These are phyloP conservation scores for Diaporthe australafricana DNA, from an alignment of 2,329 filamentous ascomycete species.

Conservation along the genomic window DNA sequence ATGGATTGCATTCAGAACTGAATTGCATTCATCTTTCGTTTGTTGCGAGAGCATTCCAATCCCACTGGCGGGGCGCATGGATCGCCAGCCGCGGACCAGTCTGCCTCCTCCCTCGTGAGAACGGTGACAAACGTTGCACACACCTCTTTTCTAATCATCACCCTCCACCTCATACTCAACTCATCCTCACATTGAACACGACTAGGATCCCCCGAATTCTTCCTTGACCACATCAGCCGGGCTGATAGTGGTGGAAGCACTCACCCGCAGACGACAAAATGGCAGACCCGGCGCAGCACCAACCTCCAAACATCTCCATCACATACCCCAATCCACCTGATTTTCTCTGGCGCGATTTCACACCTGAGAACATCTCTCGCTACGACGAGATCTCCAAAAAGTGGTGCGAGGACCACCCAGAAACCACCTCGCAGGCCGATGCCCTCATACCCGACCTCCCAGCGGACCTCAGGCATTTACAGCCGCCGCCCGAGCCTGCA, in stretches of 20 bases:
- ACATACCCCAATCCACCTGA: constrained; percentile 88
- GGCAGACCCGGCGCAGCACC: constrained; percentile 65
- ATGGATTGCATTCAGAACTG: not conserved
- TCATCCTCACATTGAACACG: not conserved
- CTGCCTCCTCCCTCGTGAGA: constrained; percentile 33
- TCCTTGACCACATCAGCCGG: not conserved
- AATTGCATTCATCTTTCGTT: fast-evolving
- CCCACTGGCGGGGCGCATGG: constrained; percentile 29
- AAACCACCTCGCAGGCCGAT: constrained; percentile 41
- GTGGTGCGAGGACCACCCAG: constrained; percentile 47
- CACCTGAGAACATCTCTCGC: constrained; percentile 75
- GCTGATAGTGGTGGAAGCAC: not conserved
- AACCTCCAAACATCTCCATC: constrained; percentile 55
- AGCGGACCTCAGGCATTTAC: constrained; percentile 78
- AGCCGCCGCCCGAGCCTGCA: constrained; percentile 82
- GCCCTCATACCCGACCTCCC: constrained; percentile 66
- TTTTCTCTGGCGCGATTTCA: constrained; percentile 88
- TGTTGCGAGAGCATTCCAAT: not conserved
- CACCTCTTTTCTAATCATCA: not conserved
- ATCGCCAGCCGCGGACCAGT: not conserved
- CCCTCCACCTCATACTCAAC: not conserved
- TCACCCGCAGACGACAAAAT: constrained; percentile 52
- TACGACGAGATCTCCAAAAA: constrained; percentile 57
- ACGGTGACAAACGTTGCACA: constrained; percentile 12
- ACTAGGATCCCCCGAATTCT: not conserved